Evolutionary conservation across 169 alveolate species (phyloP).

Genomic region (Theileria sp.): DNA sequence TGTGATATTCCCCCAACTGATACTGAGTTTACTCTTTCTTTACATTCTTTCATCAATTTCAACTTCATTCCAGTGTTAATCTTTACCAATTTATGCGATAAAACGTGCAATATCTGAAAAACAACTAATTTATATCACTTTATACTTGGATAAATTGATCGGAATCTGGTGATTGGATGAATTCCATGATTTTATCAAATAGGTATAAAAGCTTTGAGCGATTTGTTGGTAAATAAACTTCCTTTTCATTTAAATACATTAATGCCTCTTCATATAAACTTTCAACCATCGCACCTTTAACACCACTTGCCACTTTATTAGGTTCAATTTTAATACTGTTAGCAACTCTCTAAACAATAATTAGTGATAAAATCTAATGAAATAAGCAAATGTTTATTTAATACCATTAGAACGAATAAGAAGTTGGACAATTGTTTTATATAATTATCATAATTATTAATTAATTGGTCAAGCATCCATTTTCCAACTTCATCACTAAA

Average conservation of each 20-base stretch:
- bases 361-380: not conserved
- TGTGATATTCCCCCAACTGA: constrained; percentile 51
- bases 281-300: constrained; percentile 11
- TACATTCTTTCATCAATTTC: constrained; percentile 53
- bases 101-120: constrained; percentile 16
- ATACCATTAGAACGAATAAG: constrained; percentile 47
- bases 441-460: constrained; percentile 19
- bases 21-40: constrained; percentile 29
- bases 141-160: constrained; percentile 60
- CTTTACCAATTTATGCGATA: constrained; percentile 21
- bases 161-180: constrained; percentile 10
- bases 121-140: not conserved
- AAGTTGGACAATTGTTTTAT: constrained; percentile 35
- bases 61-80: constrained; percentile 44
- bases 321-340: constrained; percentile 9
- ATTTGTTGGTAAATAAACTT: constrained; percentile 31
- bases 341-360: constrained; percentile 15
- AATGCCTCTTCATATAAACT: constrained; percentile 59
- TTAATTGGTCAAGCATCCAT: constrained; percentile 51
- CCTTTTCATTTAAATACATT: constrained; percentile 39
- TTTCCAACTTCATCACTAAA: constrained; percentile 28
- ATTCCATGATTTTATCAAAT: constrained; percentile 27
- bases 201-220: constrained; percentile 39
- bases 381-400: not conserved
- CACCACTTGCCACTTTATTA: not conserved